A percentile compares a stretch with the other conserved stretches of the same genome.
Evolutionary conservation across 208 protist species (phyloP).

Genomic region (Balamuthia mandrillaris): DNA sequence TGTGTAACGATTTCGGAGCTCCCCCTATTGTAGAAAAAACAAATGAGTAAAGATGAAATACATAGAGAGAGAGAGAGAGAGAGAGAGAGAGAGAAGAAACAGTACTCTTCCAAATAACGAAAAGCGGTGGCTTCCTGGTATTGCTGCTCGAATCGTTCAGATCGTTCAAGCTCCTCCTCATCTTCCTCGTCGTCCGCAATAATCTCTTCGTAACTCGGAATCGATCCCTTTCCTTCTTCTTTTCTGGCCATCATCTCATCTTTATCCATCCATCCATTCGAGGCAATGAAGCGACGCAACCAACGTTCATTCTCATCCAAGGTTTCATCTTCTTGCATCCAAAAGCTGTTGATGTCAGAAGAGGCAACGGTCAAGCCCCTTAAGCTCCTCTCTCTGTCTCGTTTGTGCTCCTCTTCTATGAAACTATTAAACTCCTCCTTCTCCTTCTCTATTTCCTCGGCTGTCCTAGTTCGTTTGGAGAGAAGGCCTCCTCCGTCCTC

Average conservation of each 20-base stretch:
- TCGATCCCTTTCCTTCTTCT: too few species aligned
- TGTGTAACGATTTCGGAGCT: not conserved
- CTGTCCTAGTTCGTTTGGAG: not conserved
- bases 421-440: not conserved
- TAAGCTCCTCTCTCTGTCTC: not conserved
- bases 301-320: slow-evolving; percentile 3
- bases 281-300: not conserved
- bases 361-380: not conserved
- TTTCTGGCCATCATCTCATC: not conserved
- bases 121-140: not conserved
- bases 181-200: not conserved
- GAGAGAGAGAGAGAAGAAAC: not conserved
- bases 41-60: not conserved
- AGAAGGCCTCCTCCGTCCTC: not conserved
- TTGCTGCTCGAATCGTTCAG: not conserved
- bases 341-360: too few species aligned
- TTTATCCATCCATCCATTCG: slow-evolving; percentile 8
- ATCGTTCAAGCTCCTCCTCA: not conserved
- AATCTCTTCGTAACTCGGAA: not conserved
- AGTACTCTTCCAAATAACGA: slow-evolving; percentile 1
- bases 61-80: not conserved
- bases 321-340: too few species aligned
- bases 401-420: not conserved
- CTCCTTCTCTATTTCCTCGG: not conserved
- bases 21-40: not conserved